Evolutionary conservation across 2,329 filamentous ascomycete species (phyloP).

Genomic region (Magnaporthales sp.): DNA sequence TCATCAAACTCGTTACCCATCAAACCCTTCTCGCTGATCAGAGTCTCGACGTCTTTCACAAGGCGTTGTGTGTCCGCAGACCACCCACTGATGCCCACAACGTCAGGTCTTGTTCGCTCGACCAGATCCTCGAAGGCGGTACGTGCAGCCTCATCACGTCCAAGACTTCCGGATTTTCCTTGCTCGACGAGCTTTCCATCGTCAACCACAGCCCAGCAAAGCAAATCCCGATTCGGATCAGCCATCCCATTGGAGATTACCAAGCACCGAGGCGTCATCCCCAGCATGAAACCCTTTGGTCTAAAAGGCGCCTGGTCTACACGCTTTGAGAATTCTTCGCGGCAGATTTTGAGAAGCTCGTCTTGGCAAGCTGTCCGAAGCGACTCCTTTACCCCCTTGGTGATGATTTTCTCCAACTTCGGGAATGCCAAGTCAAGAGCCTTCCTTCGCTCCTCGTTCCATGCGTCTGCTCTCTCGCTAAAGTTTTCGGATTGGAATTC

Average conservation of each 20-base stretch:
- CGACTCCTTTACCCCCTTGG: conserved; percentile 89
- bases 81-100: conserved; percentile 83
- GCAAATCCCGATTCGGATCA: conserved; percentile 62
- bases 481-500: conserved; percentile 93
- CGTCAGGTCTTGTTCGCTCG: conserved; percentile 74
- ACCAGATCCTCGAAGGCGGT: conserved; percentile 72
- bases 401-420: conserved; percentile 76
- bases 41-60: conserved; percentile 68
- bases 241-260: conserved; percentile 81
- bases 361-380: conserved; percentile 92
- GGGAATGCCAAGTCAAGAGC: conserved; percentile 72
- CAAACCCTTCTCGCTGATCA: conserved; percentile 70
- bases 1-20: conserved; percentile 78
- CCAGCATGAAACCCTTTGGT: conserved; percentile 83
- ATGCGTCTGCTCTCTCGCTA: conserved; percentile 88
- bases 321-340: conserved; percentile 80
- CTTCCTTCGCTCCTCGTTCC: conserved; percentile 82
- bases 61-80: conserved; percentile 79
- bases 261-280: conserved; percentile 79
- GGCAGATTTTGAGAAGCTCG: conserved; percentile 76
- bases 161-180: conserved; percentile 76
- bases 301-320: conserved; percentile 96
- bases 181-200: conserved; percentile 86
- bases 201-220: conserved; percentile 88
- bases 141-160: conserved; percentile 56